Evolutionary conservation across 371 early-diverging fungal species (phyloP).

Genomic region (Entomophthora muscae): DNA sequence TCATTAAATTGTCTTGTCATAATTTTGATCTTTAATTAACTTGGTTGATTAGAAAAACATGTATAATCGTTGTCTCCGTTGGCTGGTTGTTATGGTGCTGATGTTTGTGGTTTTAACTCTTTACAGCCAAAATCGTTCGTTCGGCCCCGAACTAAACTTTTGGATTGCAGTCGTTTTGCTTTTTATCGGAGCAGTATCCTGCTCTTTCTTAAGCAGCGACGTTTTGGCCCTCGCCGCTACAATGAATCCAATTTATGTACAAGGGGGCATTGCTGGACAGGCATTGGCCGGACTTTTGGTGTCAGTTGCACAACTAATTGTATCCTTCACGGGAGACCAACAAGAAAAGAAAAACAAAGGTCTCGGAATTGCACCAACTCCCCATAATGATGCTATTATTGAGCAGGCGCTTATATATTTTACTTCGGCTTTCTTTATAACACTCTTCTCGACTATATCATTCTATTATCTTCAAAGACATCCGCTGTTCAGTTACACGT

Average conservation of each 20-base stretch:
- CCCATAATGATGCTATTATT: background rate
- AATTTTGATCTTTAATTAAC: too few relatives aligned
- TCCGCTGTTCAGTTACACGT: background rate
- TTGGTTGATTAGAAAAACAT: background rate
- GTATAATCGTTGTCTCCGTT: background rate
- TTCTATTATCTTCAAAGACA: background rate
- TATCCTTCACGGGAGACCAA: background rate
- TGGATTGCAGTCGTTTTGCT: background rate
- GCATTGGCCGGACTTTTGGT: conserved; percentile 2
- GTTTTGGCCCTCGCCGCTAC: conserved; percentile 1
- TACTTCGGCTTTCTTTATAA: background rate
- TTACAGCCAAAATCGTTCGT: background rate
- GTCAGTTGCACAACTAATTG: background rate
- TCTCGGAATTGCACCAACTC: background rate
- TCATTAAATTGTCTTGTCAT: too few relatives aligned
- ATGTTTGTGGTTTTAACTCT: background rate
- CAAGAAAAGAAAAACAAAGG: background rate
- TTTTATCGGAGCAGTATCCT: background rate
- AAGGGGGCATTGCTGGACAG: conserved; percentile 1
- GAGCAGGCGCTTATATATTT: background rate
- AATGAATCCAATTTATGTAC: background rate
- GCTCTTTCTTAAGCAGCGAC: conserved; percentile 4
- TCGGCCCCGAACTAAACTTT: background rate
- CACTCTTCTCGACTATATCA: background rate
- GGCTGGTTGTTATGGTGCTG: background rate